phyloP scores from a whole-genome alignment of 1,139 yeast genomes.

The Yamadazyma oceani region DNA sequence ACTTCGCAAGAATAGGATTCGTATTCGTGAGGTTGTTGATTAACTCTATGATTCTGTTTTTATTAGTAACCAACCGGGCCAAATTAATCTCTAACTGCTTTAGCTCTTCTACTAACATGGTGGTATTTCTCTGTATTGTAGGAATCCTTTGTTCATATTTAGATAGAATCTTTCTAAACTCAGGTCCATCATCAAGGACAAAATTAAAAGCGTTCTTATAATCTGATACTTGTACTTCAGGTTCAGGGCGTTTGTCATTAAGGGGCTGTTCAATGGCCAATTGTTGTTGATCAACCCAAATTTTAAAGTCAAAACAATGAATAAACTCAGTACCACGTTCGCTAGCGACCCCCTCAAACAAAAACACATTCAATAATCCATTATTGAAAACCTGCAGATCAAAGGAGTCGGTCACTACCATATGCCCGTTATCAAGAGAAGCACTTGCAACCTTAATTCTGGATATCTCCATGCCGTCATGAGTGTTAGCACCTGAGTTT shows the following conservation, averaged over 20 bases:
- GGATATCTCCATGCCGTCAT: constrained; percentile 22
- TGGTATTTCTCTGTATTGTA: constrained; percentile 42
- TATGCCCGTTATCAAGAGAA: constrained; percentile 30
- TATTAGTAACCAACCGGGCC: constrained; percentile 21
- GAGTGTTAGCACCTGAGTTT: background rate
- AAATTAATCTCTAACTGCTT: constrained; percentile 27
- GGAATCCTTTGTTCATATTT: constrained; percentile 56
- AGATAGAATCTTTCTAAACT: constrained; percentile 58
- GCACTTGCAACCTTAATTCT: constrained; percentile 26
- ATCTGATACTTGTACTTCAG: constrained; percentile 17
- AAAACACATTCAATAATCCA: constrained; percentile 25
- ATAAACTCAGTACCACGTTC: constrained; percentile 15
- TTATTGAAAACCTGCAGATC: constrained; percentile 18
- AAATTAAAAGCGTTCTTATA: constrained; percentile 34
- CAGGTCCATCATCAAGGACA: constrained; percentile 69
- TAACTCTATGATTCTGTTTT: constrained; percentile 25
- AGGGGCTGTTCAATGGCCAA: too few species aligned
- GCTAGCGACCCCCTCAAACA: constrained; percentile 27
- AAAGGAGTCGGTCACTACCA: constrained; percentile 34
- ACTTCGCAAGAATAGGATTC: constrained; percentile 25
- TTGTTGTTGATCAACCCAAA: constrained; percentile 28
- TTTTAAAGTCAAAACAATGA: constrained; percentile 27
- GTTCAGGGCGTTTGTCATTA: too few species aligned
- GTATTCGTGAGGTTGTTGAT: constrained; percentile 21
- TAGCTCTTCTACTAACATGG: constrained; percentile 35